Base-by-base conservation (phyloP, 2,329 filamentous ascomycete genomes). In the Zarea fungicola region DNA sequence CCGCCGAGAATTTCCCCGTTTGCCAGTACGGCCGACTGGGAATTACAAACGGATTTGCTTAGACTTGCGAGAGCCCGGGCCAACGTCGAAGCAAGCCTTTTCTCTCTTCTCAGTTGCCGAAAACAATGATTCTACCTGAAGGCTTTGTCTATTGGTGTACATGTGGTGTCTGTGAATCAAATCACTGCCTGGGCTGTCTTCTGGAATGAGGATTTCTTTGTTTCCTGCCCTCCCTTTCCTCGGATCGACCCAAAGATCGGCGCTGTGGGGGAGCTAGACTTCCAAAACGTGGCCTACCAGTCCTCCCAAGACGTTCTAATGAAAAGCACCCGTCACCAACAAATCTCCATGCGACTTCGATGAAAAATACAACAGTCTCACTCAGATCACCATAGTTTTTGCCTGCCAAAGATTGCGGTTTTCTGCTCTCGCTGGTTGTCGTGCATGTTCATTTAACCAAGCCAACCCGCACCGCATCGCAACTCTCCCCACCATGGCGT, bases 1-100 rank as follows among this genome's bases (percentile, higher is more conserved):
- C 45, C 54, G 52, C 55, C 55, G 55, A 56, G 55, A 52, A 52
- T 54, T 51, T 48, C 48, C 48, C 55, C 55, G 55, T 44, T 22
- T 16, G 19, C 10, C 14, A 34, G 28, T 36, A n/a, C 39, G 29
- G 42, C 32, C 21, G 19, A 41, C 36, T 36, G 16, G 29, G 32
- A 39, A 26, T 25, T 19, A 40, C 26, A 16, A 49, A 9, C 13
- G n/a, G 28, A 32, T n/a, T 11, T 21, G 19, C 29, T 32, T 28
- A n/a, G 11, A 18, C 31, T 37, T 7, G 36, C n/a, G n/a, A n/a
- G n/a, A 19, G 11, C 32, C 31, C 40, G 35, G 11, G 22, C 11
- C 35, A 48, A 34, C 28, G 44, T 34, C 44, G 41, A 36, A 48
- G 44, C 35, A n/a, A n/a, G n/a, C n/a, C n/a, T n/a, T n/a, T n/a